Conservation (phyloP, 2,329 filamentous ascomycete genomes). For the Fusarium dlaminii region DNA sequence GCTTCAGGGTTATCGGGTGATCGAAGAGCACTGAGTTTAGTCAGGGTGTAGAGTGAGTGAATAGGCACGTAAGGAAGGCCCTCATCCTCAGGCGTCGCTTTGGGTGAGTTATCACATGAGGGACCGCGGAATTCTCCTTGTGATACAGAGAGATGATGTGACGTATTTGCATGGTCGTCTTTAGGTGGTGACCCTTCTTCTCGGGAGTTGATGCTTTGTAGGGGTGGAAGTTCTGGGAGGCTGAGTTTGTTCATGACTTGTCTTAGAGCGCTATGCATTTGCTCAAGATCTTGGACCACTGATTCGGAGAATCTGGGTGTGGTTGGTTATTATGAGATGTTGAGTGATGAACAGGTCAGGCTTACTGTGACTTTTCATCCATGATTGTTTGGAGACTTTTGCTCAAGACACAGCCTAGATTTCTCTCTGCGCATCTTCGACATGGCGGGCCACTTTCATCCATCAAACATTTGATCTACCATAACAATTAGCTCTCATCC, state of each 20-base stretch:
- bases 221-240: constrained; percentile 36
- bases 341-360: rapidly evolving
- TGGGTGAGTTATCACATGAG: constrained; percentile 44
- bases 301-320: constrained; percentile 20
- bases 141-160: constrained; percentile 12
- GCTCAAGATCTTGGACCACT: constrained; percentile 38
- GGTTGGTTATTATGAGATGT: background rate
- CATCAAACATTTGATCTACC: constrained; percentile 54
- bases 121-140: constrained; percentile 38
- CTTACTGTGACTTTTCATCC: constrained; percentile 52
- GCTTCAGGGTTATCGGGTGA: constrained; percentile 45
- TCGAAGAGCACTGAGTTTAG: constrained; percentile 49
- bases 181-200: constrained; percentile 40
- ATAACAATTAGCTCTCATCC: background rate
- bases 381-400: constrained; percentile 55
- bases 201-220: constrained; percentile 34
- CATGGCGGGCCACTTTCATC: constrained; percentile 52
- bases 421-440: constrained; percentile 49
- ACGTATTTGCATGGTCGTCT: constrained; percentile 19
- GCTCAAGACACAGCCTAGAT: constrained; percentile 51
- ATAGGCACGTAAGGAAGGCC: constrained; percentile 51
- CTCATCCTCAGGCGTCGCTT: constrained; percentile 46
- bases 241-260: constrained; percentile 41
- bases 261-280: constrained; percentile 38
- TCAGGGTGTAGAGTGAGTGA: constrained; percentile 52